Base-by-base conservation (phyloP, 306 rosid species). In the Ammopiptanthus mongolicus region DNA sequence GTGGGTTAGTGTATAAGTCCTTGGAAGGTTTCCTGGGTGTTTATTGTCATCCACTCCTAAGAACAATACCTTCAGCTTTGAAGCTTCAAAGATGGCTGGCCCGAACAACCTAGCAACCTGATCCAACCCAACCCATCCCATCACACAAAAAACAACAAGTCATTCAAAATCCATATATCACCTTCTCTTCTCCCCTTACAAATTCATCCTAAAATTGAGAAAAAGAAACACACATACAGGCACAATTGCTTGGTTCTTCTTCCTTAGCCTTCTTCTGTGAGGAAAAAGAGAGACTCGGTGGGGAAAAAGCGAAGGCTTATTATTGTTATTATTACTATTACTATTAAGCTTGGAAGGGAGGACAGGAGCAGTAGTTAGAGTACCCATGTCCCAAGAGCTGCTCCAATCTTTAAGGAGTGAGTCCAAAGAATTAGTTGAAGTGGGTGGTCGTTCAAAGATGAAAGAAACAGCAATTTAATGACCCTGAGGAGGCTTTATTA, bases 21-120 rank as follows among this genome's bases (percentile, higher is more conserved):
- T 90, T 0, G 89, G 97, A 71, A 88, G 91, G 48, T 89, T 88
- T 33, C 89, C 97, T 5, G 97, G 99, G 52, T 95, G 99, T 65
- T 95, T 92, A 69, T 92, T 73, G 77, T 95, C 87, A 17, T 90
- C 99, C 10, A 86, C 95, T 42, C 97, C 97, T 60, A 95, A 81
- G 60, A 92, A 90, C 52, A 92, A 81, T 39, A 95, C 97, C 86
- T 90, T 95, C 29, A 95, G 77, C 82, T 95, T 95, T 5, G 99
- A 95, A 48, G 97, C 86, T 83, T 92, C 99, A 78, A 95, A 95
- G n/a, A 91, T 95, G 0, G 97, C 76, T 1, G 97, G 97, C 4
- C 97, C 99, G 62, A 95, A 95, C 64, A 95, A 65, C 86, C 99
- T 88, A 6, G 96, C 95, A 47, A 87, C 88, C 98, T 95, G 80